phyloP scores from a whole-genome alignment of 2,329 filamentous ascomycete species.

The Alternaria angustiovoidea region DNA sequence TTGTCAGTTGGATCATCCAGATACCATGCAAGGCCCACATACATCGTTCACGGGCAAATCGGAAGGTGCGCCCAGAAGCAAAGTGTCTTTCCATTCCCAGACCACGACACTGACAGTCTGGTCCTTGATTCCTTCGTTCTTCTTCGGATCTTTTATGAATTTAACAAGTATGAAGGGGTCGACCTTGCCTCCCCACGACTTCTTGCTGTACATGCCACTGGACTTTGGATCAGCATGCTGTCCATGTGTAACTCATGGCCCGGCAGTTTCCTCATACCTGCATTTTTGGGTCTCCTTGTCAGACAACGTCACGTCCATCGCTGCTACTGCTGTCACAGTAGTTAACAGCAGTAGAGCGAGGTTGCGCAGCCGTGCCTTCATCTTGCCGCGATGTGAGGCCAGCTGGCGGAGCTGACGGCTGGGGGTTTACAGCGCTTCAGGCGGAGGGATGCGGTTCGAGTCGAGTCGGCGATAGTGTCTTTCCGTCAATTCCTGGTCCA shows the following conservation, averaged over 20 bases:
- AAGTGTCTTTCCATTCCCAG: slow-evolving; percentile 91
- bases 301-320: slow-evolving; percentile 46
- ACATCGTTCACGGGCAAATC: slow-evolving; percentile 41
- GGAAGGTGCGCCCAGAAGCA: slow-evolving; percentile 73
- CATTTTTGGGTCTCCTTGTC: slow-evolving; percentile 21
- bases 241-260: background rate
- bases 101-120: slow-evolving; percentile 84
- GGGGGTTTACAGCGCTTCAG: slow-evolving; percentile 4
- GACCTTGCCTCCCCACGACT: slow-evolving; percentile 84
- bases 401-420: slow-evolving; percentile 37
- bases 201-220: slow-evolving; percentile 85
- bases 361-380: slow-evolving; percentile 46
- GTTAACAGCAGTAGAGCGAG: slow-evolving; percentile 46
- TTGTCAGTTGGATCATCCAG: slow-evolving; percentile 29
- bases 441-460: slow-evolving; percentile 7
- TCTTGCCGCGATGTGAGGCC: slow-evolving; percentile 43
- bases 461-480: background rate
- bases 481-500: background rate
- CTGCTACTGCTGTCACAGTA: slow-evolving; percentile 43
- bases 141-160: slow-evolving; percentile 66
- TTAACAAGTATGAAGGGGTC: slow-evolving; percentile 90
- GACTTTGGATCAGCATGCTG: background rate
- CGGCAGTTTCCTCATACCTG: slow-evolving; percentile 6
- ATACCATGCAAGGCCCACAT: slow-evolving; percentile 14
- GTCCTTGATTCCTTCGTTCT: slow-evolving; percentile 68